Evolutionary conservation across 179 eudicot species (phyloP), one percentile per base, ranked within the genome.

Genomic region (Drosera spatulata): DNA sequence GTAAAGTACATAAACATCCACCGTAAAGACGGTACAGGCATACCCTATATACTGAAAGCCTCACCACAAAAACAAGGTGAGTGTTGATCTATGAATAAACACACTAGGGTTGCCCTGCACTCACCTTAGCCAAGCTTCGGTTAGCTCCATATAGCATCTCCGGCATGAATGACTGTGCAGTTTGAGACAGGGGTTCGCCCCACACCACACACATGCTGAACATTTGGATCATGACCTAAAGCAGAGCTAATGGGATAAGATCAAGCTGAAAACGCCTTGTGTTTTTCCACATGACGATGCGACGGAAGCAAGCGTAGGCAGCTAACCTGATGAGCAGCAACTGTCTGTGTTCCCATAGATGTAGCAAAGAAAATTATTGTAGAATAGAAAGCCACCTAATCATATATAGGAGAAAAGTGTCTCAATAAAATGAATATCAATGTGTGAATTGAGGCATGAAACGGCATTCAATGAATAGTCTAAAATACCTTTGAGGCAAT

Each of bases 91-190:
- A 56, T 60, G 48, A 1, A 14, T 49, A 38, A n/a, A 38, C 52
- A 60, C 40, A 12, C 50, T 1, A 39, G 9, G 7, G 38, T 38
- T 10, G 11, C 41, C 41, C 51, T 49, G 5, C 50, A 12, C 51
- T 65, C 73, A 89, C 99, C 95, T 88, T 85, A 12, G 61, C 67
- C 49, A 85, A 66, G 71, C 78, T 90, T 68, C 87, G 83, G 59
- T 86, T 79, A 41, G 69, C 84, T 66, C 97, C 99, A 63, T 85
- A 85, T 53, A 94, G 55, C 66, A 94, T 71, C 83, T 90, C 97
- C 6, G 99, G 99, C 97, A 94, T 83, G 70, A 87, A 94, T 38
- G 99, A 94, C 48, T 91, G 99, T 33, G 99, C 88, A 60, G 99
- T 94, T 76, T 90, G 96, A 60, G 96, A 91, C 46, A 94, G 89